Evolutionary conservation across 2,329 filamentous ascomycete genomes (phyloP).

Genomic region (Cercospora beticola): DNA sequence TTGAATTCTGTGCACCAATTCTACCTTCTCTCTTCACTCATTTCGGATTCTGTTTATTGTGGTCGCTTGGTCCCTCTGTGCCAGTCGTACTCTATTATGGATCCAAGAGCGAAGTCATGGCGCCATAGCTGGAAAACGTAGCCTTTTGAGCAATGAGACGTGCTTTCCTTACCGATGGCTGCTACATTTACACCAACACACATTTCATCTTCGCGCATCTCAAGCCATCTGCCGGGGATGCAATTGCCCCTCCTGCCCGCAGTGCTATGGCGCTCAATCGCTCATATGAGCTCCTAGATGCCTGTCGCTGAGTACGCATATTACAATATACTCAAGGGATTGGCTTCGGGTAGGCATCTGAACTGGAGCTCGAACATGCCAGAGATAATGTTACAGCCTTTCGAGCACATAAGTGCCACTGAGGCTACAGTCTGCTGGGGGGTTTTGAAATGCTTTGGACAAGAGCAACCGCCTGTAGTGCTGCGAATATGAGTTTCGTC

Average conservation of each 20-base stretch:
- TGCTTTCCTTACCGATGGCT: slow-evolving; percentile 65
- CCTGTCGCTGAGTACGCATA: neutral
- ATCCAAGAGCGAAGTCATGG: slow-evolving; percentile 58
- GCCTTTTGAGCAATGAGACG: slow-evolving; percentile 50
- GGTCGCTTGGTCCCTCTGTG: slow-evolving; percentile 51
- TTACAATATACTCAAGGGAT: neutral
- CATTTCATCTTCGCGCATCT: neutral
- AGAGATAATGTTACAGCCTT: neutral
- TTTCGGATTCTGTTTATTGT: slow-evolving; percentile 66
- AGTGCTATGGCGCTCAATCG: neutral
- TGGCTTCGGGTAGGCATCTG: neutral
- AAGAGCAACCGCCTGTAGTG: neutral
- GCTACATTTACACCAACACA: slow-evolving; percentile 50
- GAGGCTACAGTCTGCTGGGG: neutral
- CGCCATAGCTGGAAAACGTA: slow-evolving; percentile 62
- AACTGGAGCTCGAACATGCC: neutral
- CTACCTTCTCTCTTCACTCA: slow-evolving; percentile 50
- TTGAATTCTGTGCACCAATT: slow-evolving; percentile 17
- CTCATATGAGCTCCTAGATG: neutral
- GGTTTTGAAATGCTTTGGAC: neutral
- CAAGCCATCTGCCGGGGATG: neutral
- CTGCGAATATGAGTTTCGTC: too few species aligned
- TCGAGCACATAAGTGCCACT: neutral
- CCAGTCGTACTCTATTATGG: slow-evolving; percentile 61
- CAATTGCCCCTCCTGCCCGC: neutral